Conservation (phyloP, 352 stramenopile species). For the Phytophthora melonis region DNA sequence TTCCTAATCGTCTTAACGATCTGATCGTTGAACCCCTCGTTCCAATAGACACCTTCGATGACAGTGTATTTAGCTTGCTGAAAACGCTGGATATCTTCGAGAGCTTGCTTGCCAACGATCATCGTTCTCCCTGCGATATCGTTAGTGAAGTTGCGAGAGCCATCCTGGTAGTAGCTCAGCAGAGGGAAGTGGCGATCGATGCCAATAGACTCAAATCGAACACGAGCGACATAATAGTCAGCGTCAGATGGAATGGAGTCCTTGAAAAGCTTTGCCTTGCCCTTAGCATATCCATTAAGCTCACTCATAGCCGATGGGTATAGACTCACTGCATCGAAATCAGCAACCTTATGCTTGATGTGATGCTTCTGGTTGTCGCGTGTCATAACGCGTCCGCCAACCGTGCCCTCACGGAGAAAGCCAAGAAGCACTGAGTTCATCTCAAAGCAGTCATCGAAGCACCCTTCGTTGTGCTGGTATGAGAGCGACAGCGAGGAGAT, state of each 20-base stretch:
- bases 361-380: constrained; percentile 13
- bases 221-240: constrained; percentile 5
- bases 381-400: constrained; percentile 18
- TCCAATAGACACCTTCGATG: constrained; percentile 17
- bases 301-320: constrained; percentile 16
- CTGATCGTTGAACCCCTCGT: constrained; percentile 13
- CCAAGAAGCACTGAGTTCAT: constrained; percentile 7
- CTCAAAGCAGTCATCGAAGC: constrained; percentile 14
- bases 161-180: neutral
- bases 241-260: constrained; percentile 1
- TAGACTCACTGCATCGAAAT: constrained; percentile 13
- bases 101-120: neutral
- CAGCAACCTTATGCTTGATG: neutral
- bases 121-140: neutral
- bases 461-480: constrained; percentile 16
- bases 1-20: neutral
- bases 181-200: constrained; percentile 12
- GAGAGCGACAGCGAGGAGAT: too few relatives aligned
- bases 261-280: constrained; percentile 6
- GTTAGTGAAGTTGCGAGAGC: neutral
- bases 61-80: neutral
- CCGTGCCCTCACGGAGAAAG: constrained; percentile 2
- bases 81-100: too few relatives aligned
- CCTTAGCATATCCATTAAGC: neutral
- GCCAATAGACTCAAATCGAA: constrained; percentile 3